A percentile compares a stretch with the other conserved stretches of the same genome.
Evolutionary conservation across 2,329 filamentous ascomycete species (phyloP).

Genomic region (Daldinia eschscholtzii): DNA sequence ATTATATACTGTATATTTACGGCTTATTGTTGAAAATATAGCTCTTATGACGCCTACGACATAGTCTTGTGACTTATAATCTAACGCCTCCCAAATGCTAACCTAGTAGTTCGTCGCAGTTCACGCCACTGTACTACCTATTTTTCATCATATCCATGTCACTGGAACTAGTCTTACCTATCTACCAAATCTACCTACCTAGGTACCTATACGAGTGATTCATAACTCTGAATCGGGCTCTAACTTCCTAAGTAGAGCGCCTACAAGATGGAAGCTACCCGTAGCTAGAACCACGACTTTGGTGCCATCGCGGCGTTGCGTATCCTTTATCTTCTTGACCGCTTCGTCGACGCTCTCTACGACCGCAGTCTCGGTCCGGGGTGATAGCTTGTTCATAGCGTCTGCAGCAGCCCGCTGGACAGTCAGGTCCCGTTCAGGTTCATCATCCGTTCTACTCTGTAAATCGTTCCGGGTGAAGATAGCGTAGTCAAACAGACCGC

Average conservation of each 20-base stretch:
- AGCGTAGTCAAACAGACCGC: slow-evolving; percentile 73
- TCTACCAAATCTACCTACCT: background rate
- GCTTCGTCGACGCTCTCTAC: slow-evolving; percentile 79
- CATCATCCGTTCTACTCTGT: slow-evolving; percentile 55
- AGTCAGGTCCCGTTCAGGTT: slow-evolving; percentile 66
- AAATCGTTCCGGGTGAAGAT: slow-evolving; percentile 83
- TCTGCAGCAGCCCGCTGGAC: slow-evolving; percentile 77
- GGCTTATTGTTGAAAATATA: slow-evolving; percentile 29
- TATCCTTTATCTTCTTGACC: slow-evolving; percentile 66
- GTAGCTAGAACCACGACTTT: slow-evolving; percentile 77
- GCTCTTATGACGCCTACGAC: slow-evolving; percentile 5
- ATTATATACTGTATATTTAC: slow-evolving; percentile 6
- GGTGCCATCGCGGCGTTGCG: slow-evolving; percentile 52
- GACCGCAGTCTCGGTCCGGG: slow-evolving; percentile 60
- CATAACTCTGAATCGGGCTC: slow-evolving; percentile 61
- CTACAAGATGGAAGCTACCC: slow-evolving; percentile 87
- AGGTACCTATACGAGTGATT: slow-evolving; percentile 9
- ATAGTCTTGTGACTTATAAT: slow-evolving; percentile 21
- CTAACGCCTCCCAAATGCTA: slow-evolving; percentile 17
- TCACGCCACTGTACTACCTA: background rate
- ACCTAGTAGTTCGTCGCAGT: background rate
- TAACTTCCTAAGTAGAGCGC: slow-evolving; percentile 79
- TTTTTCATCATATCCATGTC: background rate
- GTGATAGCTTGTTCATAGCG: slow-evolving; percentile 69
- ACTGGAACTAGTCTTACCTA: background rate